Evolutionary conservation across 257 asterid species (phyloP), one percentile per base, ranked within the genome.

Genomic region (Ocimum tenuiflorum): DNA sequence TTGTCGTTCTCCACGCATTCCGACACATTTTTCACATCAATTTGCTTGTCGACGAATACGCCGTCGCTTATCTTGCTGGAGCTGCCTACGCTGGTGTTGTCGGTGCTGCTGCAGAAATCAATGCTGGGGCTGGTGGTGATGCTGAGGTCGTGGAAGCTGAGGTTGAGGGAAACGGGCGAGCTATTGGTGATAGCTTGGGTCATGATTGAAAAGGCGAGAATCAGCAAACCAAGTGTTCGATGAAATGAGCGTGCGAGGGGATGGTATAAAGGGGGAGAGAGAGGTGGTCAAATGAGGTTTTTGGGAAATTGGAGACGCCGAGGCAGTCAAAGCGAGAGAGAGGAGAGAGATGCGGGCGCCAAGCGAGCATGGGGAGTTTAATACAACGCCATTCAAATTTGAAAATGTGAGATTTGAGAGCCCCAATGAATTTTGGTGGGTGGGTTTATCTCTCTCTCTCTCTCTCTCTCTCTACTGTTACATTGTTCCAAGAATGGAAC

Each of bases 291-390:
- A 86, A 80, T 70, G 63, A 73, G 57, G 67, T 53, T 75, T 80
- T 56, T 74, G 29, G 82, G 82, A 75, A 69, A 60, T 68, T 73
- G 78, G 81, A 39, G 82, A 70, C 53, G 88, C 73, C 90, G 90
- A 86, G 90, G 97, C 55, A 72, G 95, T 91, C 98, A 91, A 88
- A 83, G 83, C 48, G 68, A 67, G 49, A 47, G 24, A 56, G 79
- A 77, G 86, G 79, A 76, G 86, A 72, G 84, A 83, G 83, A 79
- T 47, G 77, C 76, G 75, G 83, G 94, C 79, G 82, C 73, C 81
- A 77, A 72, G 76, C 33, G 68, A 65, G 41, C 3, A 66, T 61
- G 64, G 80, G 83, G 75, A 60, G 53, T 68, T 38, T 65, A 81
- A 79, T 72, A 65, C n/a, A n/a, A n/a, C 78, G 80, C 62, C 29